These are phyloP conservation scores for Septoria petroselini DNA, from an alignment of 2,329 filamentous ascomycete genomes.

Conservation along the genomic window DNA sequence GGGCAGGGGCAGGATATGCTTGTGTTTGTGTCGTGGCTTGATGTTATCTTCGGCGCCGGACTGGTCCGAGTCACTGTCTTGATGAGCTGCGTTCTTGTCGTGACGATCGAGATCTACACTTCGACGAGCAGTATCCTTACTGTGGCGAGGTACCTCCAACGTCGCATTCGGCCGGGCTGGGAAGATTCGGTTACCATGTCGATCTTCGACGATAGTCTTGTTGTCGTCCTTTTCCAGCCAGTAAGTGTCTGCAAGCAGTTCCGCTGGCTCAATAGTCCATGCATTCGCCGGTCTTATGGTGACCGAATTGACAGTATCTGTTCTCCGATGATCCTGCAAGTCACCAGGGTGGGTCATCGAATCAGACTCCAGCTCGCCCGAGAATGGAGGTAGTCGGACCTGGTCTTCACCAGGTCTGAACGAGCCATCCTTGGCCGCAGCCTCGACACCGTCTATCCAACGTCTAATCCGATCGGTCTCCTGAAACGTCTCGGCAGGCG, in stretches of 20 bases:
- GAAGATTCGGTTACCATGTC: constrained; percentile 71
- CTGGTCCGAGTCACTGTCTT: constrained; percentile 15
- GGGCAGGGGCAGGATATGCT: constrained; percentile 25
- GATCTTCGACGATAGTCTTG: constrained; percentile 76
- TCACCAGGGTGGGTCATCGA: constrained; percentile 13
- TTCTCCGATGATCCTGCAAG: constrained; percentile 36
- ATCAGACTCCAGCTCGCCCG: constrained; percentile 30
- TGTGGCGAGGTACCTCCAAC: constrained; percentile 27
- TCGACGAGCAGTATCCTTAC: constrained; percentile 21
- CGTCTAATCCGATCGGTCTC: constrained; percentile 67
- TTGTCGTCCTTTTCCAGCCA: constrained; percentile 85
- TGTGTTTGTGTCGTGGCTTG: constrained; percentile 11
- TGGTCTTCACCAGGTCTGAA: constrained; percentile 41
- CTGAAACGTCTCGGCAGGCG: constrained; percentile 71
- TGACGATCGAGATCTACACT: constrained; percentile 9
- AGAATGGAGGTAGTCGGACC: constrained; percentile 31
- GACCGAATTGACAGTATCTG: constrained; percentile 52
- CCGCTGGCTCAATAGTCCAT: constrained; percentile 79
- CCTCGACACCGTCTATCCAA: constrained; percentile 72
- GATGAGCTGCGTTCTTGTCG: constrained; percentile 13
- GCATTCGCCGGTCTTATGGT: constrained; percentile 72
- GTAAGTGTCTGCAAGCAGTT: constrained; percentile 83
- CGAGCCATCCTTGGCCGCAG: constrained; percentile 40
- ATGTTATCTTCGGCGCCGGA: constrained; percentile 20
- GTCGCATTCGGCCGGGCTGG: constrained; percentile 37